Evolutionary conservation across 805 yeast species (phyloP).

Genomic region (Metahyphopichia silvanorum): DNA sequence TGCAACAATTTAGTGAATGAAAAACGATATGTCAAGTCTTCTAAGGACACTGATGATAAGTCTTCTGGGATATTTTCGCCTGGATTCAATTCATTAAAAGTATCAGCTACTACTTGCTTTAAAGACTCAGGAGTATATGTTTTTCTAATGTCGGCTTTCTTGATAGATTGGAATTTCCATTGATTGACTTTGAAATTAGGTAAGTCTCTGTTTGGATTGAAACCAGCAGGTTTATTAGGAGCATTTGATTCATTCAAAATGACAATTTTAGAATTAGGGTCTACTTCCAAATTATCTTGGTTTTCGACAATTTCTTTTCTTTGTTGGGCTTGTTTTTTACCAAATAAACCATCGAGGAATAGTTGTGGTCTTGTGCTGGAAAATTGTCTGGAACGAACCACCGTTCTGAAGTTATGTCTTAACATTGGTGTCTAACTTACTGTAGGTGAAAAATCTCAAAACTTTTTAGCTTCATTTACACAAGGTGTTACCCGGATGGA

Average conservation of each 20-base stretch:
- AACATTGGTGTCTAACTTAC: too few species aligned
- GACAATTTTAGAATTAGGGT: constrained; percentile 28
- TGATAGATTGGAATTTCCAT: constrained; percentile 26
- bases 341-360: constrained; percentile 34
- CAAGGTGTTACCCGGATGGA: too few species aligned
- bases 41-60: constrained; percentile 18
- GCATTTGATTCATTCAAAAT: constrained; percentile 35
- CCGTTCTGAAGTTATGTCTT: too few species aligned
- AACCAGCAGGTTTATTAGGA: constrained; percentile 12
- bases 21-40: constrained; percentile 50
- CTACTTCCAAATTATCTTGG: constrained; percentile 35
- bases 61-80: constrained; percentile 10
- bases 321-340: constrained; percentile 26
- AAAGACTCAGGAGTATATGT: constrained; percentile 23
- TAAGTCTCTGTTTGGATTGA: constrained; percentile 23
- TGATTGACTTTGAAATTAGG: constrained; percentile 31
- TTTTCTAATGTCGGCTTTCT: constrained; percentile 20
- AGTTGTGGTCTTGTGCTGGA: too few species aligned
- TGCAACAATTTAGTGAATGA: constrained; percentile 46
- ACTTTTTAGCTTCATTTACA: too few species aligned
- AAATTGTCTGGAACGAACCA: too few species aligned
- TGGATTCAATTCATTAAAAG: constrained; percentile 17
- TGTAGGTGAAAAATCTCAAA: too few species aligned
- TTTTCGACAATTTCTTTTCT: constrained; percentile 34
- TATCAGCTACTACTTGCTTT: constrained; percentile 18